These are phyloP conservation scores for Cyclaneusma minus DNA, from an alignment of 2,329 filamentous ascomycete genomes.

Conservation along the genomic window DNA sequence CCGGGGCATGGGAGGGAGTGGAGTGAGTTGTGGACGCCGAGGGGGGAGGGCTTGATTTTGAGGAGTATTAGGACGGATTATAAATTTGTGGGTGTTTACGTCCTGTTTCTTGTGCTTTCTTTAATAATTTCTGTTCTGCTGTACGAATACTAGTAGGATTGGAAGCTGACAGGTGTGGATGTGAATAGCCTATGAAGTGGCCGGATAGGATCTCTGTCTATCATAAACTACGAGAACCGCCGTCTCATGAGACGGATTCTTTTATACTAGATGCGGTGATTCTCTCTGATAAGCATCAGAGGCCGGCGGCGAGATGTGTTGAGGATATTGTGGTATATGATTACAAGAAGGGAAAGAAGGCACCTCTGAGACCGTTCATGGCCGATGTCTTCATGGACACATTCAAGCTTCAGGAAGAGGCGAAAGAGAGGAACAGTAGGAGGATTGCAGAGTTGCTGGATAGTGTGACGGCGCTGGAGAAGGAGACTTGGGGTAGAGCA, in stretches of 20 bases:
- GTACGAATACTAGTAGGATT: constrained; percentile 1
- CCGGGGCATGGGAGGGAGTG: constrained; percentile 46
- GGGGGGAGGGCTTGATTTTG: constrained; percentile 58
- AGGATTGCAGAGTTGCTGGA: constrained; percentile 39
- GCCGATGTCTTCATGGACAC: constrained; percentile 40
- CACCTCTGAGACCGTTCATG: constrained; percentile 42
- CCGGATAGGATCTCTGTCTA: constrained; percentile 74
- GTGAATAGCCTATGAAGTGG: constrained; percentile 57
- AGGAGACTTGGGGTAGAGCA: constrained; percentile 54
- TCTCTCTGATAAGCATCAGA: constrained; percentile 58
- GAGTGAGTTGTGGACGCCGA: constrained; percentile 52
- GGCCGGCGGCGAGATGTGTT: constrained; percentile 55
- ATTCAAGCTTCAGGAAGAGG: constrained; percentile 45
- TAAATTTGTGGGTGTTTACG: constrained; percentile 55
- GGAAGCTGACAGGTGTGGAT: constrained; percentile 3
- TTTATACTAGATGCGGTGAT: constrained; percentile 49
- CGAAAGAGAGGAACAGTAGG: constrained; percentile 32
- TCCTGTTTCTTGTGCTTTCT: constrained; percentile 1
- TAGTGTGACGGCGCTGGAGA: constrained; percentile 49
- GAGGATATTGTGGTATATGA: constrained; percentile 76
- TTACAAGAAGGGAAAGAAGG: constrained; percentile 43
- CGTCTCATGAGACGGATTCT: constrained; percentile 27
- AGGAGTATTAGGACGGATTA: constrained; percentile 69
- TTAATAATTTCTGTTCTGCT: constrained; percentile 1
- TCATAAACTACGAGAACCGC: constrained; percentile 52